Evolutionary conservation across 176 grass and related monocot species (phyloP), one percentile per base, ranked within the genome.

Genomic region (Calamus simplicifolius): DNA sequence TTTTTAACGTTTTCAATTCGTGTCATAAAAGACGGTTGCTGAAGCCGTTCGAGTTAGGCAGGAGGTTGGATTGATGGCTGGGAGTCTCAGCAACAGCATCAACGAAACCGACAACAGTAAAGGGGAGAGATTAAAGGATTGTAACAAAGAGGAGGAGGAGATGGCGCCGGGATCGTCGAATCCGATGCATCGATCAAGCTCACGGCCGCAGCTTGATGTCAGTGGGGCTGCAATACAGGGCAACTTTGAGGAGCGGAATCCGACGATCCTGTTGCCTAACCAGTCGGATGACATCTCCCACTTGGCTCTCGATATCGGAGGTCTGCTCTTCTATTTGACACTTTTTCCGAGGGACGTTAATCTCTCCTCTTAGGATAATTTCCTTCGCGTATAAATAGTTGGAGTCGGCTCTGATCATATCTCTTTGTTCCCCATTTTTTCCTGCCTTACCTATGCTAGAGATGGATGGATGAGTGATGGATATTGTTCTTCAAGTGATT

Each of bases 281-380:
- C 93, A 97, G 62, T 91, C 87, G 15, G 93, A 97, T 76, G 93
- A 97, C 69, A 91, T 91, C 50, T 97, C 87, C 19, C 93, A 91
- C 74, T 85, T 97, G 73, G 87, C 87, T 50, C 81, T 97, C 35
- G 87, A 97, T 67, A 85, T 97, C 61, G 87, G 93, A 70, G 93
- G 93, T 97, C 84, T 15, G 74, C 35, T 49, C 64, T 43, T 43
- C 35, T 43, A 10, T 43, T 43, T 43, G 3, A 43, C 12, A 10
- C n/a, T n/a, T n/a, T n/a, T n/a, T n/a, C n/a, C n/a, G n/a, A n/a
- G n/a, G 35, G 6, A 43, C 35, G 12, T 43, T 10, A 12, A 43
- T 43, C 7, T 10, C 12, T 8, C 12, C 35, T 43, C 8, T 43
- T 43, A 12, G 35, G 35, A 43, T 43, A 43, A 43, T 43, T 1